A percentile compares a stretch with the other conserved stretches of the same genome.
phyloP scores from a whole-genome alignment of 345 rosid species.

The Aquilaria sinensis region DNA sequence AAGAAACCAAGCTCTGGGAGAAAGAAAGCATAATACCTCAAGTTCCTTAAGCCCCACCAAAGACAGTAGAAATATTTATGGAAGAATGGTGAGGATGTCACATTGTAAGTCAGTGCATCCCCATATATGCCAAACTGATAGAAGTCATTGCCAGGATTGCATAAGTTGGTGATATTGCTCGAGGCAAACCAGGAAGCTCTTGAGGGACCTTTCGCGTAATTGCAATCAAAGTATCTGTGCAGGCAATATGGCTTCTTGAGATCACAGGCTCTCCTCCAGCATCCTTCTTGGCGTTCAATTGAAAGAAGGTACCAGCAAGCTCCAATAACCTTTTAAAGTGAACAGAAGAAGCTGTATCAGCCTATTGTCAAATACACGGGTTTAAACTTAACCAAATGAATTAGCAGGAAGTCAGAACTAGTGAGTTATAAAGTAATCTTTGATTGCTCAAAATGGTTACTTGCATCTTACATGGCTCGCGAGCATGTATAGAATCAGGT shows the following conservation, averaged over 20 bases:
- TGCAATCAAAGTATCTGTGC: conserved; percentile 64
- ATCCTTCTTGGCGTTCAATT: conserved; percentile 74
- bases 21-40: conserved; percentile 10
- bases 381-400: not conserved
- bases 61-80: conserved; percentile 87
- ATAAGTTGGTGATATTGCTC: conserved; percentile 57
- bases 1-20: not conserved
- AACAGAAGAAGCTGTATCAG: not conserved
- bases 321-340: conserved; percentile 62
- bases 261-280: conserved; percentile 70
- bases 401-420: not conserved
- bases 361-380: not conserved
- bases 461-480: conserved; percentile 86
- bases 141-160: conserved; percentile 35
- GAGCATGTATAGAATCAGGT: conserved; percentile 85
- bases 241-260: conserved; percentile 43
- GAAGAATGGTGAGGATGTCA: conserved; percentile 54
- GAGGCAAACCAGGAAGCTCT: conserved; percentile 53
- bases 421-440: not conserved
- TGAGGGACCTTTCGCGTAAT: conserved; percentile 18
- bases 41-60: conserved; percentile 90
- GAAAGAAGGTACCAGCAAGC: conserved; percentile 96
- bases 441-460: not conserved
- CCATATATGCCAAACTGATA: conserved; percentile 77
- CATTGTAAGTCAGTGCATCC: conserved; percentile 51